Percentiles rank a stretch among this genome's conserved stretches.
These are phyloP conservation scores for Lactarius hatsudake DNA, from an alignment of 768 basidiomycete genomes.

Conservation along the genomic window DNA sequence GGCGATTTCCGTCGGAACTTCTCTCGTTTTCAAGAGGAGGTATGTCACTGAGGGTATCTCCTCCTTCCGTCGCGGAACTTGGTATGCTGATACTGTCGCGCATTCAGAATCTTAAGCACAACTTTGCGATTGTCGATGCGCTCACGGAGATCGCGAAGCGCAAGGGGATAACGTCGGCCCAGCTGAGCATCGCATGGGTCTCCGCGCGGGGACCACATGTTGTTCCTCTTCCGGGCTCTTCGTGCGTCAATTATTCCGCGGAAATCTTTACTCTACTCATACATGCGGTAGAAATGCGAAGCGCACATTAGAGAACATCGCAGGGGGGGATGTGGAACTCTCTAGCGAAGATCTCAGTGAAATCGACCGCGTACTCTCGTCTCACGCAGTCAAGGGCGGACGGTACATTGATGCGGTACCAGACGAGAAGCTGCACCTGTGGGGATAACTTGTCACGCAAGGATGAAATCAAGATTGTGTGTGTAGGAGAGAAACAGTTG, in stretches of 20 bases:
- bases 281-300: constrained; percentile 35
- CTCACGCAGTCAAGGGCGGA: constrained; percentile 38
- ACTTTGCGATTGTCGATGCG: constrained; percentile 42
- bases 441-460: constrained; percentile 31
- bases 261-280: neutral
- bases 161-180: constrained; percentile 42
- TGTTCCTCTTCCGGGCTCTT: constrained; percentile 49
- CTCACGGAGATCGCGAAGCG: constrained; percentile 41
- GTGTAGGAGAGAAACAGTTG: neutral
- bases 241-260: constrained; percentile 30
- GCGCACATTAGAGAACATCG: constrained; percentile 44
- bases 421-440: constrained; percentile 31
- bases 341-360: constrained; percentile 37
- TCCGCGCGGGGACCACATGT: constrained; percentile 37
- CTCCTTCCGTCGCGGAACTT: too few relatives aligned
- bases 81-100: constrained; percentile 18
- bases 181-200: constrained; percentile 43
- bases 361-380: constrained; percentile 40
- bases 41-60: constrained; percentile 8
- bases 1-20: constrained; percentile 37
- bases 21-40: constrained; percentile 41
- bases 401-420: constrained; percentile 36
- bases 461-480: neutral
- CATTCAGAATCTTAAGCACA: constrained; percentile 40
- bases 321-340: constrained; percentile 39